Base-by-base conservation (phyloP, 345 rosid species). In the Physaria fendleri region DNA sequence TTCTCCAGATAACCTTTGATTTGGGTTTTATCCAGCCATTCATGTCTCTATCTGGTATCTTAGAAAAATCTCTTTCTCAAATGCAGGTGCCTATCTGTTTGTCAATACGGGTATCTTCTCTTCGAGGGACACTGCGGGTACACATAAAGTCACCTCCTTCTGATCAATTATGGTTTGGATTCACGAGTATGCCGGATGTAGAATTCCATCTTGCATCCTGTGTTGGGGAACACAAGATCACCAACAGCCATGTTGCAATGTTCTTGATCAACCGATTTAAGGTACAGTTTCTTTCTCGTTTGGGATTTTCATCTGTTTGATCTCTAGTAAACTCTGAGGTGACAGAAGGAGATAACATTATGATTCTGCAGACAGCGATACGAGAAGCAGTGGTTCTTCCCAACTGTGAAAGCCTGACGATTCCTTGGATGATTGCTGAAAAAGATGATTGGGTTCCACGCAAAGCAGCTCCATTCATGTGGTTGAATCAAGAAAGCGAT, bases 111-210 rank as follows among this genome's bases (percentile, higher is more conserved):
- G 78, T 94, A 23, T 73, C 83, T 57, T 83, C 90, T 18, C 81
- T 94, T 59, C 80, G 88, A 41, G 99, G 97, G 79, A 85, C 95
- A 0, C 13, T 85, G 71, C 81, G 87, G 53, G 69, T 90, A 38
- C 87, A 80, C 64, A 66, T 89, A 71, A 87, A 93, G 75, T 96
- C 95, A 13, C 99, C 97, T 56, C 99, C 99, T 32, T 89, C 97
- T 2, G 95, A 93, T 80, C 97, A 79, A 50, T 52, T 89, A 70
- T 93, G 99, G 97, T 83, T 74, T 75, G 82, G 95, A 68, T 93
- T 87, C 78, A 83, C 88, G 9, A 85, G 87, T 65, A 89, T 77
- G 95, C 99, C 99, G 2, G 85, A 87, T 37, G 78, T 93, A 71
- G 83, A 85, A 32, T 82, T 93, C 45, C 73, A 74, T 59, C 80